Percentiles rank a stretch among this genome's conserved stretches.
Evolutionary conservation across 257 asterid genomes (phyloP).

Genomic region (Solanum corneliomulleri): DNA sequence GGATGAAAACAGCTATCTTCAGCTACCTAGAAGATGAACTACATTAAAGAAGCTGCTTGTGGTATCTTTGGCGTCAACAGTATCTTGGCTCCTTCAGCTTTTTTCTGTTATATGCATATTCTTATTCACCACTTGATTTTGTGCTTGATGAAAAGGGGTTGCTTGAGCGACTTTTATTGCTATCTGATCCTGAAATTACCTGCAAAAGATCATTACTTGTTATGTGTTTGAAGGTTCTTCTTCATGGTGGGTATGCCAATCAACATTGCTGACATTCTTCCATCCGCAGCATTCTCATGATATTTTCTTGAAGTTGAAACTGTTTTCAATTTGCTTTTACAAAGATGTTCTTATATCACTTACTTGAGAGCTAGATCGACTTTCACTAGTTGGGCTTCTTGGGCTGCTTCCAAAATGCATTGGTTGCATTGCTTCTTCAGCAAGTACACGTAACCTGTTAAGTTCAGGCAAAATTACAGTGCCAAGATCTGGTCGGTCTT

Average conservation of each 20-base stretch:
- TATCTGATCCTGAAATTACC: not conserved
- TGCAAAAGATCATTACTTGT: not conserved
- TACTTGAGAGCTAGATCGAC: conserved; percentile 28
- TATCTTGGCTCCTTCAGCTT: not conserved
- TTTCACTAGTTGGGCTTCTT: conserved; percentile 2
- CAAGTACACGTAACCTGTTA: conserved; percentile 45
- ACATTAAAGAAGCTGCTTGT: not conserved
- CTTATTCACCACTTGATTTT: not conserved
- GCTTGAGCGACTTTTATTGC: conserved; percentile 1
- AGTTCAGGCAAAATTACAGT: conserved; percentile 56
- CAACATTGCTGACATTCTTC: not conserved
- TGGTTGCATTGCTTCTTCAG: conserved; percentile 49
- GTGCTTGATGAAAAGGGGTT: not conserved
- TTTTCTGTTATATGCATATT: not conserved
- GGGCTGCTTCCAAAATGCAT: conserved; percentile 6
- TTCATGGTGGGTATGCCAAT: not conserved
- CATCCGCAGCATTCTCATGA: not conserved
- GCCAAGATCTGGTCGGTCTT: conserved; percentile 79
- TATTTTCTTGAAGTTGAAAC: not conserved
- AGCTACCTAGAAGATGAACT: not conserved
- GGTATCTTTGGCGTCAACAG: not conserved
- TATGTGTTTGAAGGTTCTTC: not conserved
- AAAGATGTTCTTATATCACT: conserved; percentile 7
- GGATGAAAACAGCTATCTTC: not conserved
- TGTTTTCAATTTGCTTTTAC: not conserved